Percentiles rank a stretch among this genome's conserved stretches.
phyloP scores from a whole-genome alignment of 1,139 yeast species.

The Arxiozyma slooffiae region DNA sequence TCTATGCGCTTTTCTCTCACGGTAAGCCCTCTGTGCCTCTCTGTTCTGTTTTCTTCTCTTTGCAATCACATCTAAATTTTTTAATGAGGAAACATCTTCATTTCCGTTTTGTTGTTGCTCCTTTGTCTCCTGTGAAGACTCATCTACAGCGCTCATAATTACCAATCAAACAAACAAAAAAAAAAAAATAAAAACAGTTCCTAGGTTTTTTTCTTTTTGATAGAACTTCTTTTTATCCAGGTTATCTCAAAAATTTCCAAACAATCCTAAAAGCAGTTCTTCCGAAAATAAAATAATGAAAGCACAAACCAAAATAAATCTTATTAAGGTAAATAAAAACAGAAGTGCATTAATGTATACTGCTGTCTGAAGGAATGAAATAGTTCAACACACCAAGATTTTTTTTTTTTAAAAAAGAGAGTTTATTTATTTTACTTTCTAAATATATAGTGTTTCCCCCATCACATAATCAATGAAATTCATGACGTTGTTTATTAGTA shows the following conservation, averaged over 20 bases:
- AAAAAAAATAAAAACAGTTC: too few relatives aligned
- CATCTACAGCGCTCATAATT: not conserved
- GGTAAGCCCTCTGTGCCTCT: constrained; percentile 88
- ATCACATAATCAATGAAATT: not conserved
- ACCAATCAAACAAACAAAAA: not conserved
- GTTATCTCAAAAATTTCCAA: too few relatives aligned
- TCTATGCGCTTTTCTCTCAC: constrained; percentile 32
- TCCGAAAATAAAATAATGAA: too few relatives aligned
- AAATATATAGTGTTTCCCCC: not conserved
- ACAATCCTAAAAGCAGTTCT: not conserved
- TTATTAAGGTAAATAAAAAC: too few relatives aligned
- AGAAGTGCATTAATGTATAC: too few relatives aligned
- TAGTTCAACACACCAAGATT: not conserved
- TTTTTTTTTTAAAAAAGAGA: too few relatives aligned
- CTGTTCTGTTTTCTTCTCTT: constrained; percentile 85
- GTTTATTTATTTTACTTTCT: too few relatives aligned
- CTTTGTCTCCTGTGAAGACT: not conserved
- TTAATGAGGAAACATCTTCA: not conserved
- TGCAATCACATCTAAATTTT: constrained; percentile 1
- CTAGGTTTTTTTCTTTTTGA: not conserved
- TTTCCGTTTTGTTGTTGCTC: not conserved
- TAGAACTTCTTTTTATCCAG: not conserved
- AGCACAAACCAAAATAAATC: too few relatives aligned
- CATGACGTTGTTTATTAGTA: not conserved
- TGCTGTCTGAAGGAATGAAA: too few relatives aligned